Evolutionary conservation across 1,284 basidiomycete species (phyloP).

Genomic region (Apiotrichum sp.): DNA sequence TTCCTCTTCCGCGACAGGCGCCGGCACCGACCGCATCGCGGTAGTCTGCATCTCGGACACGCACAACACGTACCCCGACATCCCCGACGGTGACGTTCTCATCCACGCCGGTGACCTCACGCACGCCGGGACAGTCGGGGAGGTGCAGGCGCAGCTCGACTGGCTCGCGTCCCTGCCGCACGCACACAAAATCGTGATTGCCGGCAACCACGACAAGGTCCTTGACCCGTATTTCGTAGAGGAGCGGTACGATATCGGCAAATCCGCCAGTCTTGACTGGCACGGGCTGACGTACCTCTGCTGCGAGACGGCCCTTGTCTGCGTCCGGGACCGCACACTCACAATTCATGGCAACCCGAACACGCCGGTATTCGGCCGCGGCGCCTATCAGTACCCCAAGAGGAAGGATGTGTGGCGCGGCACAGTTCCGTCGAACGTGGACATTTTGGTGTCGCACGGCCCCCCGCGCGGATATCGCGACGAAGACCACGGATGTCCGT

Average conservation of each 20-base stretch:
- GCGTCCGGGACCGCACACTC: neutral
- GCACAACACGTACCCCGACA: neutral
- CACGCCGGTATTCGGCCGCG: neutral
- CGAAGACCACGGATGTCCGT: neutral
- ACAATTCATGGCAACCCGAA: neutral
- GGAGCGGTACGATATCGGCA: neutral
- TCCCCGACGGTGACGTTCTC: conserved; percentile 1
- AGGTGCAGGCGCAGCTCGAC: conserved; percentile 3
- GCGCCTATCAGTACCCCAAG: neutral
- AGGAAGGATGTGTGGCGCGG: neutral
- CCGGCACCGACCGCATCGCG: neutral
- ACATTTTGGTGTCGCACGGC: neutral
- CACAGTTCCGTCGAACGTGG: neutral
- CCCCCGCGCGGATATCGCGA: neutral
- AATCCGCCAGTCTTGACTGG: conserved; percentile 5
- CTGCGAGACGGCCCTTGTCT: neutral
- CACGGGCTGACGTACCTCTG: conserved; percentile 1
- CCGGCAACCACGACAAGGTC: conserved; percentile 5
- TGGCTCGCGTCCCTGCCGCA: conserved; percentile 3
- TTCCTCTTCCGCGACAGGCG: no score
- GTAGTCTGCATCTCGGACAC: conserved; percentile 3
- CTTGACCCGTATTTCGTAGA: neutral
- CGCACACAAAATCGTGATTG: conserved; percentile 5
- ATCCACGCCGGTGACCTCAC: conserved; percentile 4
- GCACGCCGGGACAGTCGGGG: neutral